Evolutionary conservation across 257 asterid species (phyloP), one percentile per base, ranked within the genome.

Genomic region (Nicotiana otophora): DNA sequence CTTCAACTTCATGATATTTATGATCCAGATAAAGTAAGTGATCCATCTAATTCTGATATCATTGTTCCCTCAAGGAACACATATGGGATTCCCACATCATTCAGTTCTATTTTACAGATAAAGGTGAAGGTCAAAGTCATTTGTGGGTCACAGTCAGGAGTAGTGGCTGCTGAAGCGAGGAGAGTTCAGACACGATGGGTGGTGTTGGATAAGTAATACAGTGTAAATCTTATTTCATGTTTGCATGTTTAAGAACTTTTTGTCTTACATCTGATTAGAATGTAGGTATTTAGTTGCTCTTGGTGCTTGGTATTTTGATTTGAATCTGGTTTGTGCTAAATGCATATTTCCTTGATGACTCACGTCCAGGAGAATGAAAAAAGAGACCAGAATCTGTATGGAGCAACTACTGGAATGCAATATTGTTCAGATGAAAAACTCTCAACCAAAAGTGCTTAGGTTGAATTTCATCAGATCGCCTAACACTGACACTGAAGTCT

Each of bases 341-440:
- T 19, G 57, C 81, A 42, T 42, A 60, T 70, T 53, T 48, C 46
- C 58, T 10, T 10, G 36, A 81, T 42, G 8, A 42, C 36, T 53
- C 61, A 48, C 65, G 53, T 26, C 46, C 89, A 95, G 99, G 82
- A 66, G 55, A 83, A 86, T 95, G 90, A 90, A 88, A 85, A 90
- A 87, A 81, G 99, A 95, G 87, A 94, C 92, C 10, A 88, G 81
- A 76, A 66, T 58, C 51, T 95, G 99, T 88, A 84, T 91, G 88
- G 92, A 94, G 80, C 90, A 90, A 88, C 94, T 89, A 88, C 94
- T 94, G 31, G 91, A 92, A 51, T 92, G 99, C 91, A 95, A 92
- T 82, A 86, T 94, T 2, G 88, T 94, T 55, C 86, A 91, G 72
- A 92, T 92, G 89, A 94, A 88, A 81, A 84, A 88, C 70, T 83